phyloP scores from a whole-genome alignment of 1,139 yeast genomes.

The Candida glucosophila region DNA sequence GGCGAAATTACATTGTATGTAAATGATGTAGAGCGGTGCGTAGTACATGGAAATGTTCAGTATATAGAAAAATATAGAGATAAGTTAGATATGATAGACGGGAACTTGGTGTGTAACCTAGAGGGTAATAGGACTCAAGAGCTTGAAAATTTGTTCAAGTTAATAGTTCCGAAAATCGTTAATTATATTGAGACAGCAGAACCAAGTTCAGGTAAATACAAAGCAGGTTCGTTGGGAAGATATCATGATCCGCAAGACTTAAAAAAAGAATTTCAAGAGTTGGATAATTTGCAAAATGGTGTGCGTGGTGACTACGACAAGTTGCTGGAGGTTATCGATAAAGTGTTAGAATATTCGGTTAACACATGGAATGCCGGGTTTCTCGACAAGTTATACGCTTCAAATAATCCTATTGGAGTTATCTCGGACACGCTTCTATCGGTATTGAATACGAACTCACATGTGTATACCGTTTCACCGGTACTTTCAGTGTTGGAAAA shows the following conservation, averaged over 20 bases:
- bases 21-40: too few relatives aligned
- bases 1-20: too few relatives aligned
- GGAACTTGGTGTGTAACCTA: slow-evolving; percentile 9
- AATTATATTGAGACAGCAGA: slow-evolving; percentile 29
- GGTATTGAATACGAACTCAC: slow-evolving; percentile 73
- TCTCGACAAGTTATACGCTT: slow-evolving; percentile 75
- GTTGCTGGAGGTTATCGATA: slow-evolving; percentile 44
- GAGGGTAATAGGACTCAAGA: slow-evolving; percentile 32
- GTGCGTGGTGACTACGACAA: slow-evolving; percentile 11
- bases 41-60: too few relatives aligned
- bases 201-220: slow-evolving; percentile 17
- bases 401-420: slow-evolving; percentile 79
- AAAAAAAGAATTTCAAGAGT: slow-evolving; percentile 14
- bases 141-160: slow-evolving; percentile 23
- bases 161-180: slow-evolving; percentile 29
- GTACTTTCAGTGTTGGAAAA: slow-evolving; percentile 71
- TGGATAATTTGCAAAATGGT: slow-evolving; percentile 10
- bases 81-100: too few relatives aligned
- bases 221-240: slow-evolving; percentile 25
- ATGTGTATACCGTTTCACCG: slow-evolving; percentile 82
- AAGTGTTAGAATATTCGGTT: slow-evolving; percentile 58
- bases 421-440: slow-evolving; percentile 65
- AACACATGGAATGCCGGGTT: slow-evolving; percentile 88
- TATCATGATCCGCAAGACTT: slow-evolving; percentile 30
- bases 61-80: too few relatives aligned